phyloP scores from a whole-genome alignment of 306 rosid genomes.

The Cercis canadensis region DNA sequence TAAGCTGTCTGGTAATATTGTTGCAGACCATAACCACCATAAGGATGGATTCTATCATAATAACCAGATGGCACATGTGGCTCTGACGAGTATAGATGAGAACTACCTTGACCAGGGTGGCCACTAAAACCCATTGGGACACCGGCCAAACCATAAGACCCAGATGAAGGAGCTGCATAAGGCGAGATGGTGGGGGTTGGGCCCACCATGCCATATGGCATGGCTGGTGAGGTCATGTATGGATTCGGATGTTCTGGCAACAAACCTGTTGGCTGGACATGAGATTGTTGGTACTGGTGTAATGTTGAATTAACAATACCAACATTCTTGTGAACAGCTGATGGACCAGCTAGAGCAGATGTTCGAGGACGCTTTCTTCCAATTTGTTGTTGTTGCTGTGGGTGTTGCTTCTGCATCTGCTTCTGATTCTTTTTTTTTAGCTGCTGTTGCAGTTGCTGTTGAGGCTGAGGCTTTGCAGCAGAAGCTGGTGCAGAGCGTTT shows the following conservation, averaged over 20 bases:
- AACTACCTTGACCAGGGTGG: slow-evolving; percentile 51
- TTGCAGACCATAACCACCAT: slow-evolving; percentile 60
- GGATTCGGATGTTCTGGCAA: slow-evolving; percentile 53
- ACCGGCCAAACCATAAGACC: slow-evolving; percentile 59
- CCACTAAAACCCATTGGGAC: slow-evolving; percentile 55
- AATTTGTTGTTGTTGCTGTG: slow-evolving; percentile 26
- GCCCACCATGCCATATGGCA: slow-evolving; percentile 56
- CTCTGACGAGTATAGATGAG: slow-evolving; percentile 55
- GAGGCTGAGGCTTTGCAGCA: slow-evolving; percentile 47
- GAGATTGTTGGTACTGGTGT: slow-evolving; percentile 53
- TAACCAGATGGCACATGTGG: slow-evolving; percentile 50
- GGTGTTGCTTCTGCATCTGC: slow-evolving; percentile 30
- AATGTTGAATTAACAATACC: slow-evolving; percentile 38
- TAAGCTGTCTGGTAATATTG: slow-evolving; percentile 55
- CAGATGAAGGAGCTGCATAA: slow-evolving; percentile 56
- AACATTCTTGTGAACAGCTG: slow-evolving; percentile 38
- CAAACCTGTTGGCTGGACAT: slow-evolving; percentile 57
- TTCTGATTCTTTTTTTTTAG: slow-evolving; percentile 33
- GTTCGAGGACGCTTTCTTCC: slow-evolving; percentile 58
- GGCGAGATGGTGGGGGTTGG: slow-evolving; percentile 48
- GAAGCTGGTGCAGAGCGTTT: slow-evolving; percentile 50
- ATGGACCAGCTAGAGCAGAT: slow-evolving; percentile 46
- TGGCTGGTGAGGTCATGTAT: slow-evolving; percentile 49
- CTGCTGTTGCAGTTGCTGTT: slow-evolving; percentile 36
- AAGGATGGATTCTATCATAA: slow-evolving; percentile 50